Evolutionary conservation across 2,329 filamentous ascomycete species (phyloP).

Genomic region (Alternaria arborescens): DNA sequence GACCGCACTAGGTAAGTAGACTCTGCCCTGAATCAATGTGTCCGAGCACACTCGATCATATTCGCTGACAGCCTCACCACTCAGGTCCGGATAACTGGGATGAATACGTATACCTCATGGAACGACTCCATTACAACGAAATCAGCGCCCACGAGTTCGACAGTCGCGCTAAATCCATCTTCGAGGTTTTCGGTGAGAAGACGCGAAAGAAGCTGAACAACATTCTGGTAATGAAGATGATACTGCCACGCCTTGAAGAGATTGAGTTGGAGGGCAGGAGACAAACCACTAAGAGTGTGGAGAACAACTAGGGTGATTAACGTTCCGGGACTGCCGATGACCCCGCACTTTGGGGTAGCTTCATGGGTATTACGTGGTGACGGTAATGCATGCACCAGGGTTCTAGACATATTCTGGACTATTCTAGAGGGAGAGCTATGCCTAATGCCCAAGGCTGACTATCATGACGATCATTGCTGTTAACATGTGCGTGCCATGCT

Average conservation of each 20-base stretch:
- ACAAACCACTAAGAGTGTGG: slow-evolving; percentile 14
- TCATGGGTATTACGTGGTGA: background rate
- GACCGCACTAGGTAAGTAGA: slow-evolving; percentile 18
- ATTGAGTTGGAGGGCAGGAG: background rate
- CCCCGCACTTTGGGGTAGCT: background rate
- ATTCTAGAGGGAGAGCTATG: background rate
- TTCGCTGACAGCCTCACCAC: background rate
- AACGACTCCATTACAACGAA: slow-evolving; percentile 13
- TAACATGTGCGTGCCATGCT: too few relatives aligned
- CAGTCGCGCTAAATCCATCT: slow-evolving; percentile 9
- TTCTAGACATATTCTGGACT: background rate
- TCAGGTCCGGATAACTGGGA: slow-evolving; percentile 22
- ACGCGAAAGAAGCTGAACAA: slow-evolving; percentile 18
- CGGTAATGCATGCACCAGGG: background rate
- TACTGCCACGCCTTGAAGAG: slow-evolving; percentile 8
- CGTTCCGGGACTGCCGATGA: background rate
- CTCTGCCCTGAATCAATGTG: background rate
- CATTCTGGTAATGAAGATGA: slow-evolving; percentile 6
- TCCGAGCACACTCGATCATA: background rate
- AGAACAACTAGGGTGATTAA: background rate
- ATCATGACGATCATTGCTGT: background rate
- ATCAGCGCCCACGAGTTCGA: slow-evolving; percentile 14
- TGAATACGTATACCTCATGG: slow-evolving; percentile 21
- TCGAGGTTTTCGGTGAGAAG: slow-evolving; percentile 6
- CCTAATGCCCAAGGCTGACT: background rate